Evolutionary conservation across 1,139 yeast species (phyloP).

Genomic region (Yamadazyma oceani): DNA sequence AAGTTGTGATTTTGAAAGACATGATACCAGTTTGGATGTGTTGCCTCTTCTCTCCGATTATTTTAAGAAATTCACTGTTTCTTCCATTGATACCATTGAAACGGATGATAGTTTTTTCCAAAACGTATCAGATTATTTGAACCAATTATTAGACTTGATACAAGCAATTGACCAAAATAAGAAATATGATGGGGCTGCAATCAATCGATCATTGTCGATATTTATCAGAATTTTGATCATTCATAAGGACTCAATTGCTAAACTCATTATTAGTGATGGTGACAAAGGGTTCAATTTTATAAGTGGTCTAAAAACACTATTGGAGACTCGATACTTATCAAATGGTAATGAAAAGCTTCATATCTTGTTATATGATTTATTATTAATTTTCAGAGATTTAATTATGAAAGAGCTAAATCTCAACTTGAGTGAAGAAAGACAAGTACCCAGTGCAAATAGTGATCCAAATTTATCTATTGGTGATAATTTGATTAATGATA

Average conservation of each 20-base stretch:
- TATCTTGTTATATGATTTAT: slow-evolving; percentile 61
- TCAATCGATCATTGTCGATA: slow-evolving; percentile 25
- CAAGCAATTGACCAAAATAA: neutral
- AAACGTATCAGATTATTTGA: slow-evolving; percentile 6
- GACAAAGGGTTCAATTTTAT: slow-evolving; percentile 36
- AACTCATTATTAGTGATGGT: slow-evolving; percentile 31
- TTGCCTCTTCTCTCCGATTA: slow-evolving; percentile 37
- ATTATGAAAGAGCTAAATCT: slow-evolving; percentile 21
- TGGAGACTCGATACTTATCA: slow-evolving; percentile 41
- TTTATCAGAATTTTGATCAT: slow-evolving; percentile 60
- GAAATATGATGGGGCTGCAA: slow-evolving; percentile 6
- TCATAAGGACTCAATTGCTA: slow-evolving; percentile 47
- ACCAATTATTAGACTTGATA: slow-evolving; percentile 5
- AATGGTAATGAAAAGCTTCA: slow-evolving; percentile 50
- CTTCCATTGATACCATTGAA: slow-evolving; percentile 24
- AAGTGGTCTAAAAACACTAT: slow-evolving; percentile 45
- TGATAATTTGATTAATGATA: neutral
- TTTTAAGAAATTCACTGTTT: slow-evolving; percentile 39
- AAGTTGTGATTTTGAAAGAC: slow-evolving; percentile 8
- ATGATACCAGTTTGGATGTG: slow-evolving; percentile 14
- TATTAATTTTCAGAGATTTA: slow-evolving; percentile 53
- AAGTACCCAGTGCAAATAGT: neutral
- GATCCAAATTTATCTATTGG: neutral
- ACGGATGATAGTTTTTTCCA: slow-evolving; percentile 15
- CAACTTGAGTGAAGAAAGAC: neutral